phyloP scores from a whole-genome alignment of 805 yeast genomes.

The Wickerhamomyces canadensis region DNA sequence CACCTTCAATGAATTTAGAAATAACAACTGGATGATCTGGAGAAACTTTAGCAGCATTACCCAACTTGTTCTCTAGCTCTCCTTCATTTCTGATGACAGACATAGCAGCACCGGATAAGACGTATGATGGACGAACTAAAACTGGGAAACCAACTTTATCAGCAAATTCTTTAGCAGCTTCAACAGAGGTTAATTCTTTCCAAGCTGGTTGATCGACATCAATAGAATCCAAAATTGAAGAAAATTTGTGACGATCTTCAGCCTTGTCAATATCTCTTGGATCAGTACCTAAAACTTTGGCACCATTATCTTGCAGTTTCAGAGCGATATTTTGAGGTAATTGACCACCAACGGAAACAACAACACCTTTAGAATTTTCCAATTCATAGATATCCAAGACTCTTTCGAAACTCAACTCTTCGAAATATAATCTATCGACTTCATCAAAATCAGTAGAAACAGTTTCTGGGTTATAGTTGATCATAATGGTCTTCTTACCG shows the following conservation, averaged over 20 bases:
- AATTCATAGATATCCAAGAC: conserved; percentile 96
- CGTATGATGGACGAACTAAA: conserved; percentile 95
- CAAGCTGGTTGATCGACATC: conserved; percentile 96
- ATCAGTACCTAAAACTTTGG: conserved; percentile 86
- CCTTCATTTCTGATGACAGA: conserved; percentile 75
- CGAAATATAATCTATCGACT: conserved; percentile 95
- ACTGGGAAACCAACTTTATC: conserved; percentile 89
- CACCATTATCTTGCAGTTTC: conserved; percentile 71
- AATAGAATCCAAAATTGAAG: conserved; percentile 87
- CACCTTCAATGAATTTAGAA: conserved; percentile 92
- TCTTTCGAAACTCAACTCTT: conserved; percentile 91
- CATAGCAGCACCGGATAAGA: conserved; percentile 98
- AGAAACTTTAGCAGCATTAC: conserved; percentile 86
- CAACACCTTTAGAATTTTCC: conserved; percentile 85
- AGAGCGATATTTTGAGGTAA: conserved; percentile 96
- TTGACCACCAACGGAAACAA: conserved; percentile 97
- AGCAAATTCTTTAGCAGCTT: conserved; percentile 83
- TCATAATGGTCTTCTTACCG: conserved; percentile 90
- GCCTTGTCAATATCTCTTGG: conserved; percentile 96
- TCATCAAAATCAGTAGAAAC: conserved; percentile 98
- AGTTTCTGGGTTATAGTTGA: conserved; percentile 97
- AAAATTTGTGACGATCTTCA: conserved; percentile 97
- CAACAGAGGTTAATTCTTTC: conserved; percentile 88
- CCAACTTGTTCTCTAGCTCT: conserved; percentile 77
- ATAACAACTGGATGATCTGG: conserved; percentile 97